Base-by-base conservation (phyloP, 805 yeast genomes). In the Barnettozyma vustinii region DNA sequence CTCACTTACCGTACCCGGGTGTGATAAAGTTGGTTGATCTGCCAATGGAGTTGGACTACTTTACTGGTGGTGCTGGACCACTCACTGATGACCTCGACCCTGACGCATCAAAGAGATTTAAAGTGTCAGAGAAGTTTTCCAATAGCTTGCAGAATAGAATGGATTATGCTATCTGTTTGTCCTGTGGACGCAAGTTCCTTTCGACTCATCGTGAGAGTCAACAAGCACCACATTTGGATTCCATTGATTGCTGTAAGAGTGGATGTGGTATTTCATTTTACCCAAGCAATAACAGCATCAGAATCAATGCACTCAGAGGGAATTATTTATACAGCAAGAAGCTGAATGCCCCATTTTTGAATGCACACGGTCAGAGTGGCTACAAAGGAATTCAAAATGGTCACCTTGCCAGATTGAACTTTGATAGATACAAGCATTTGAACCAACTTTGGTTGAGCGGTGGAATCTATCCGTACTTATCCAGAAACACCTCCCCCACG, bases 341-440 rank as follows among this genome's bases (percentile, higher is more conserved):
- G 9, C 71, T 77, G 53, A 77, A 77, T 48, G 85, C 87, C 0
- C 94, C 92, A 13, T 87, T 84, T 59, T 66, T 87, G 60, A 84
- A 87, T 47, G 70, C 72, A 5, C 90, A 85, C 63, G 95, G 95
- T 20, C 94, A 87, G 62, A 76, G 83, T 3, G 85, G 85, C 30
- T 69, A 71, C 9, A 75, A 76, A 18, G 72, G 81, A 3, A 68
- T 73, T 52, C 74, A 75, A 13, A 76, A 79, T 16, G 85, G 82
- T 42, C 78, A 74, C 47, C 57, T 72, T 30, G 87, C 87, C 0
- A 69, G 69, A 0, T 68, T 86, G 49, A 77, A 76, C 57, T 53
- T 66, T 16, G 69, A 67, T 21, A 72, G 95, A 47, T 84, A 79
- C 63, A 67, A 72, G 33, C 73, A 79, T 52, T 65, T 85, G 53